phyloP scores from a whole-genome alignment of 495 filamentous ascomycete species.

The Penicillium turbatum region DNA sequence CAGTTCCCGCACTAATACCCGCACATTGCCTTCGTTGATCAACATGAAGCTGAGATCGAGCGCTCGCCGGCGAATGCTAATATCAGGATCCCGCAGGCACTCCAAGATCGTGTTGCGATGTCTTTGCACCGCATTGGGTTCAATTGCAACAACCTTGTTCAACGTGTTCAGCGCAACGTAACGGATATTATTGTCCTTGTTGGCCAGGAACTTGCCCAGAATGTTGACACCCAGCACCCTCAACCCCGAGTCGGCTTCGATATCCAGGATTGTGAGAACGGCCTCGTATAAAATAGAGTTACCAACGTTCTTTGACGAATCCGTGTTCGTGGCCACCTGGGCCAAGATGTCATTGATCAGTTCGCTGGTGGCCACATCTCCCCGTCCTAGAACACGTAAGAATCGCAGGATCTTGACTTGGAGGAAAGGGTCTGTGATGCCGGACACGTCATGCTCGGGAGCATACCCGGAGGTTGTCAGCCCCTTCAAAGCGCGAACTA shows the following conservation, averaged over 20 bases:
- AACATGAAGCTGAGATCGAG: constrained; percentile 96
- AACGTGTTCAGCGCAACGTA: constrained; percentile 97
- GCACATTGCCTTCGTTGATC: constrained; percentile 94
- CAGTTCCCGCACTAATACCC: constrained; percentile 85
- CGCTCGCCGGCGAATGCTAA: constrained; percentile 90
- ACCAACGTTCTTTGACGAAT: constrained; percentile 96
- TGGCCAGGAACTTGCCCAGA: constrained; percentile 92
- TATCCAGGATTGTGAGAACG: constrained; percentile 94
- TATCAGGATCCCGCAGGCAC: constrained; percentile 96
- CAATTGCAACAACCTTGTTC: constrained; percentile 96
- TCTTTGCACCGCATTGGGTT: constrained; percentile 94
- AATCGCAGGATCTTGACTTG: constrained; percentile 92
- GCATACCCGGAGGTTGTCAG: constrained; percentile 94
- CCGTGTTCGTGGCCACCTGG: constrained; percentile 97
- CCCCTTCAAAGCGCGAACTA: constrained; percentile 89
- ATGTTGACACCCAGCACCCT: constrained; percentile 96
- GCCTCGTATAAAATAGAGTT: constrained; percentile 98
- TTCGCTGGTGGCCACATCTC: constrained; percentile 85
- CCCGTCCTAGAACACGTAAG: constrained; percentile 78
- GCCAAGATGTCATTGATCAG: constrained; percentile 98
- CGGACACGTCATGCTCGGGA: constrained; percentile 95
- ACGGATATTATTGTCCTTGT: constrained; percentile 98
- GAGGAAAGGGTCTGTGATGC: constrained; percentile 97
- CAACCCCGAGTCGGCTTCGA: constrained; percentile 92
- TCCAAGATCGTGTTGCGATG: constrained; percentile 97